These are phyloP conservation scores for Boletus rex-veris DNA, from an alignment of 768 basidiomycete genomes.

Conservation along the genomic window DNA sequence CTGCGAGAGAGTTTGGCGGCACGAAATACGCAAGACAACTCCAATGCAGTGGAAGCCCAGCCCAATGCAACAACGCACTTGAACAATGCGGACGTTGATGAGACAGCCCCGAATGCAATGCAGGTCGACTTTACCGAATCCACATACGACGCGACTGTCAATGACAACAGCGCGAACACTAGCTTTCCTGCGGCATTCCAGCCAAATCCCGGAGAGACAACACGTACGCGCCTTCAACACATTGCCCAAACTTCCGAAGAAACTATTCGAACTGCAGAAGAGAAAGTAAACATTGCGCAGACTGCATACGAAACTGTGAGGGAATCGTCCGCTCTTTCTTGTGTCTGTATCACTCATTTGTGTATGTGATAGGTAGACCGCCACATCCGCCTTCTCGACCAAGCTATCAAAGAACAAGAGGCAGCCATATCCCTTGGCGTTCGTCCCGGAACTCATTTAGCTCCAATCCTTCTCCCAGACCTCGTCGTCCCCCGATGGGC, in stretches of 20 bases:
- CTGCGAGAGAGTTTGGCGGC: slow-evolving; percentile 31
- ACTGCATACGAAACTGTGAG: slow-evolving; percentile 68
- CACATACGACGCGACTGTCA: not conserved
- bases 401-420: slow-evolving; percentile 64
- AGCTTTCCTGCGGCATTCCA: not conserved
- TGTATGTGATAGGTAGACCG: slow-evolving; percentile 58
- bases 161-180: not conserved
- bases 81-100: not conserved
- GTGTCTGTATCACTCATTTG: not conserved
- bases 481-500: slow-evolving; percentile 54
- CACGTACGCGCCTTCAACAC: slow-evolving; percentile 50
- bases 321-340: not conserved
- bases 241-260: slow-evolving; percentile 62
- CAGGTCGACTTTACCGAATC: slow-evolving; percentile 7
- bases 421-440: slow-evolving; percentile 50
- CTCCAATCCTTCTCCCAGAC: slow-evolving; percentile 58
- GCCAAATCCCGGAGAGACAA: slow-evolving; percentile 33
- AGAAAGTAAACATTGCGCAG: slow-evolving; percentile 74
- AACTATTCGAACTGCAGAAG: slow-evolving; percentile 60
- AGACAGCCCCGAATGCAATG: not conserved
- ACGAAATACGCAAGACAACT: not conserved
- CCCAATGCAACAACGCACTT: not conserved
- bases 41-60: not conserved
- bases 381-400: slow-evolving; percentile 74
- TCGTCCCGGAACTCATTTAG: slow-evolving; percentile 51